Conservation (phyloP, 2,329 filamentous ascomycete species). For the Beauveria pseudobassiana region DNA sequence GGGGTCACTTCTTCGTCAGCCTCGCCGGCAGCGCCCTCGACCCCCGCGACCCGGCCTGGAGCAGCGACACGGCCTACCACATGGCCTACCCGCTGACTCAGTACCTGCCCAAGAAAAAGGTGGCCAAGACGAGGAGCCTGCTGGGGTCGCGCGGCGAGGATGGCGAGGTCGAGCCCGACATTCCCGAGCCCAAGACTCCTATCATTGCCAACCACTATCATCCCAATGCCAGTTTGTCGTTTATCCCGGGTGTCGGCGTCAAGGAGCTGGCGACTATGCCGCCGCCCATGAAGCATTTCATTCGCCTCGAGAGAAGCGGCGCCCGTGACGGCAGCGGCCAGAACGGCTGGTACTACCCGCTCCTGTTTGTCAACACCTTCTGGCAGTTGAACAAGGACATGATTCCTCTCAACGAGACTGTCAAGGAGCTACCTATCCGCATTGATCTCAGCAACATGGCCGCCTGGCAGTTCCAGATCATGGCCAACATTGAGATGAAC, state of each 20-base stretch:
- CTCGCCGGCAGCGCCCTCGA: constrained; percentile 70
- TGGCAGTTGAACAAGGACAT: constrained; percentile 93
- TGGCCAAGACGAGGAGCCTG: constrained; percentile 78
- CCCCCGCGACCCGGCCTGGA: constrained; percentile 63
- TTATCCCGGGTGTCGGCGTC: constrained; percentile 73
- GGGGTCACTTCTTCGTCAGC: constrained; percentile 87
- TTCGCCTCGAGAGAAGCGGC: constrained; percentile 71
- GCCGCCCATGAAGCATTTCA: constrained; percentile 67
- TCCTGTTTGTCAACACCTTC: constrained; percentile 90
- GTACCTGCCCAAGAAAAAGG: constrained; percentile 86
- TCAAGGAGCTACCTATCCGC: constrained; percentile 71
- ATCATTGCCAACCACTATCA: constrained; percentile 84
- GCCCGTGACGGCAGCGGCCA: constrained; percentile 77
- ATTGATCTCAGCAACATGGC: constrained; percentile 76
- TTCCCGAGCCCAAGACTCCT: constrained; percentile 52
- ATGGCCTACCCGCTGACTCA: constrained; percentile 82
- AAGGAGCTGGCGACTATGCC: constrained; percentile 60
- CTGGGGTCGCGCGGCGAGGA: constrained; percentile 44
- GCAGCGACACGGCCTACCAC: constrained; percentile 69
- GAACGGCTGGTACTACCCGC: constrained; percentile 88
- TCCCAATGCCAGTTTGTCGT: constrained; percentile 83
- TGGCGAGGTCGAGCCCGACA: constrained; percentile 45
- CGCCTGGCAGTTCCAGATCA: constrained; percentile 83
- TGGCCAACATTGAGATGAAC: constrained; percentile 79
- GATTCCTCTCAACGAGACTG: constrained; percentile 84